Conservation (phyloP, 1,284 basidiomycete genomes). For the Pulchroboletus neoregius region DNA sequence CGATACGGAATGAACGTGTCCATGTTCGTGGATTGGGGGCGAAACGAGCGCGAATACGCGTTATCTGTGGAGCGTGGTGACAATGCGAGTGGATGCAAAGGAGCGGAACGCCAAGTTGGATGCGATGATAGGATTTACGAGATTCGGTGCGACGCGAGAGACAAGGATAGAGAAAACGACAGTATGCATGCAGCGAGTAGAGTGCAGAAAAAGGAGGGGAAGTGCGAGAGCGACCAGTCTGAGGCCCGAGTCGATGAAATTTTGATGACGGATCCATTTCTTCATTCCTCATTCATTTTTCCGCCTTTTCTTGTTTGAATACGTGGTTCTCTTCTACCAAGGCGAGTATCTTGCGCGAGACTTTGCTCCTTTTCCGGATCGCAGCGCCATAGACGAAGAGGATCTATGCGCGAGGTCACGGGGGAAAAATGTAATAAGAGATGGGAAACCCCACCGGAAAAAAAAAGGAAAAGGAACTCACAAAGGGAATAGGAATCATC, state of each 20-base stretch:
- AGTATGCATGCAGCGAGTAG: background rate
- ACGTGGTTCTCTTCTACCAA: slow-evolving; percentile 7
- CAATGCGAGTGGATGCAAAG: background rate
- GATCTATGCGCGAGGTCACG: slow-evolving; percentile 30
- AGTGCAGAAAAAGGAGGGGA: background rate
- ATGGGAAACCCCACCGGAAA: background rate
- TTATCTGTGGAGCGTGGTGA: background rate
- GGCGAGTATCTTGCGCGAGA: slow-evolving; percentile 46
- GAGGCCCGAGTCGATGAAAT: background rate
- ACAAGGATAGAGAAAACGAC: background rate
- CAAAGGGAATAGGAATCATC: slow-evolving; percentile 67
- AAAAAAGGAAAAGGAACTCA: slow-evolving; percentile 32
- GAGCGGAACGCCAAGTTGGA: background rate
- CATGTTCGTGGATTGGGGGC: too few species aligned
- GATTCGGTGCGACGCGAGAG: background rate
- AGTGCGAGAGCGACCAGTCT: background rate
- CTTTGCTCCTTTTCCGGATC: slow-evolving; percentile 59
- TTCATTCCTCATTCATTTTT: slow-evolving; percentile 9
- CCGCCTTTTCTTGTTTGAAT: slow-evolving; percentile 2
- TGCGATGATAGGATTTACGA: too few species aligned
- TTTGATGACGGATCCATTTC: background rate
- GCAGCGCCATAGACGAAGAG: slow-evolving; percentile 60
- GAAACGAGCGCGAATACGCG: background rate
- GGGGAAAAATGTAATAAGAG: background rate
- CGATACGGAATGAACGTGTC: too few species aligned